Percentiles rank a stretch among this genome's conserved stretches.
These are phyloP conservation scores for Myriosclerotinia curreyana DNA, from an alignment of 2,329 filamentous ascomycete genomes.

Conservation along the genomic window DNA sequence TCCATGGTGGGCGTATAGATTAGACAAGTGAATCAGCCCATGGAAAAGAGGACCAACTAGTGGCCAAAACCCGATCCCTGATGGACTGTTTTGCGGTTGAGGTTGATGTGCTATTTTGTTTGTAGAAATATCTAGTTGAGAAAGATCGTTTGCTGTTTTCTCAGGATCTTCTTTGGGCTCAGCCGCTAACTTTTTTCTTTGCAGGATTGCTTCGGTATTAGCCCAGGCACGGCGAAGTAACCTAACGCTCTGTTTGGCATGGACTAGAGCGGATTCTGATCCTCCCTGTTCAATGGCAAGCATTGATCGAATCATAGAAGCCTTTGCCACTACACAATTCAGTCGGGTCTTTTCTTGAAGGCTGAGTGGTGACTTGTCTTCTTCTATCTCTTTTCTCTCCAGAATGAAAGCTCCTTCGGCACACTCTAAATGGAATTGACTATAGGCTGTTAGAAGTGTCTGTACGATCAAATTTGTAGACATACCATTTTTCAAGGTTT, in stretches of 20 bases:
- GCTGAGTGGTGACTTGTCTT: slow-evolving; percentile 24
- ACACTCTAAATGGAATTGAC: slow-evolving; percentile 35
- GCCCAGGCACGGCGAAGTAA: slow-evolving; percentile 43
- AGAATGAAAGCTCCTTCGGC: slow-evolving; percentile 34
- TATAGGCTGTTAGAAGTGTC: slow-evolving; percentile 28
- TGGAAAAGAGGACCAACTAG: slow-evolving; percentile 71
- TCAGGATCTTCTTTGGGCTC: slow-evolving; percentile 29
- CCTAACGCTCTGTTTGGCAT: slow-evolving; percentile 57
- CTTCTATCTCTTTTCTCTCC: slow-evolving; percentile 28
- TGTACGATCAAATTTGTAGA: slow-evolving; percentile 31
- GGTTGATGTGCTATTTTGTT: slow-evolving; percentile 44
- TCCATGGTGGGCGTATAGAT: slow-evolving; percentile 78
- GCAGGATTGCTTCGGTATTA: slow-evolving; percentile 36
- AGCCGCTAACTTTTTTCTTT: slow-evolving; percentile 18
- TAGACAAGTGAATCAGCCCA: slow-evolving; percentile 69
- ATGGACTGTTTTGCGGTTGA: slow-evolving; percentile 38
- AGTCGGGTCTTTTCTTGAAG: slow-evolving; percentile 31
- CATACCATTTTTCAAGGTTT: slow-evolving; percentile 58
- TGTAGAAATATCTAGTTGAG: slow-evolving; percentile 39
- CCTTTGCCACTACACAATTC: slow-evolving; percentile 40
- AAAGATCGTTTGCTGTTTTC: slow-evolving; percentile 37
- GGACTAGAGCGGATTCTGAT: slow-evolving; percentile 54
- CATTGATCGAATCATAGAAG: slow-evolving; percentile 39
- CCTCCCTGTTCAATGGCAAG: slow-evolving; percentile 47
- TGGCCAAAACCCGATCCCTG: slow-evolving; percentile 73